These are phyloP conservation scores for Penicillium sp. DNA, from an alignment of 2,329 filamentous ascomycete species.

Conservation along the genomic window DNA sequence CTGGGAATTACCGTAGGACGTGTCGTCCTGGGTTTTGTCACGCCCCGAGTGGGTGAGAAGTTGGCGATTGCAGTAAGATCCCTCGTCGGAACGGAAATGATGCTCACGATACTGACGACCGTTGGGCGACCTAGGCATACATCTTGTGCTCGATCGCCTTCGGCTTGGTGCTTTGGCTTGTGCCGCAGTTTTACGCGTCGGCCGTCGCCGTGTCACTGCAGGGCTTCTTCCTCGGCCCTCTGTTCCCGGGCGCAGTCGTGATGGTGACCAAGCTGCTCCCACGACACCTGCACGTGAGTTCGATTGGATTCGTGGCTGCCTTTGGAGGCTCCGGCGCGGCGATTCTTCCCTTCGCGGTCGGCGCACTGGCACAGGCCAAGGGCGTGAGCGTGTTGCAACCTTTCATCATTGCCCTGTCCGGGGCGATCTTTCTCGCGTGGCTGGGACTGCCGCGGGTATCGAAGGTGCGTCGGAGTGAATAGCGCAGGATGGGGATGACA, in stretches of 20 bases:
- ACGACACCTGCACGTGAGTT: constrained; percentile 69
- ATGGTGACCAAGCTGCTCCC: constrained; percentile 72
- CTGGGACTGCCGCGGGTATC: constrained; percentile 31
- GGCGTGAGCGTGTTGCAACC: constrained; percentile 61
- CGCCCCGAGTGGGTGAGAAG: constrained; percentile 66
- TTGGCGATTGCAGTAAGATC: constrained; percentile 53
- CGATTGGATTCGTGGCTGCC: constrained; percentile 75
- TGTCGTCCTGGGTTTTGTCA: constrained; percentile 71
- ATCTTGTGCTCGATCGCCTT: constrained; percentile 61
- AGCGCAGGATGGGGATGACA: neutral
- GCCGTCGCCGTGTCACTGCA: constrained; percentile 68
- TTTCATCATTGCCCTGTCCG: constrained; percentile 55
- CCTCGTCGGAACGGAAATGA: constrained; percentile 2
- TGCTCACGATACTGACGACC: neutral
- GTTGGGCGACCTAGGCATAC: constrained; percentile 49
- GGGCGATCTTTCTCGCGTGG: constrained; percentile 53
- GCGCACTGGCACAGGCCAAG: constrained; percentile 52
- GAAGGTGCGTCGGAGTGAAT: constrained; percentile 17
- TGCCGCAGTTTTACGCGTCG: constrained; percentile 71
- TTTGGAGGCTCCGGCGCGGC: constrained; percentile 69
- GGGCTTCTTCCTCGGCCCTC: constrained; percentile 75
- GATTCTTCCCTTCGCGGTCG: constrained; percentile 45
- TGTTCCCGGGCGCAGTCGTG: constrained; percentile 74
- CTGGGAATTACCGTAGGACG: constrained; percentile 74
- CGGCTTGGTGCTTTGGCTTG: constrained; percentile 75